Evolutionary conservation across 73 alveolate genomes (phyloP).

Genomic region (Paraurostyla sp.): DNA sequence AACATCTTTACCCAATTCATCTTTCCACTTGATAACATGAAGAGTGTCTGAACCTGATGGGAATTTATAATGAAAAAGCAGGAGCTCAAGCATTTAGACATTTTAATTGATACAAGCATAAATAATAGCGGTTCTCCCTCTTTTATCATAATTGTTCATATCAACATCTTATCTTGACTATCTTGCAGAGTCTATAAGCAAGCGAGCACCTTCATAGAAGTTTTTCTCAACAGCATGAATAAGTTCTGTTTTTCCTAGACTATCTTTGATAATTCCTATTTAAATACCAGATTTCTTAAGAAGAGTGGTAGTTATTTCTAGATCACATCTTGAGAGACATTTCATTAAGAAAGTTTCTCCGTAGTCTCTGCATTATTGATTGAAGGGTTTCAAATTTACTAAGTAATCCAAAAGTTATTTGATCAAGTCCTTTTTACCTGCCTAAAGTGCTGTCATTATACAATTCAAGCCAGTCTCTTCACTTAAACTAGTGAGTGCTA

Average conservation of each 20-base stretch:
- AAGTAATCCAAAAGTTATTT: not conserved
- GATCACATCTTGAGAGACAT: not conserved
- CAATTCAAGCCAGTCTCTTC: conserved; percentile 40
- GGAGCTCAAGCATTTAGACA: not conserved
- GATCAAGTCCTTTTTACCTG: conserved; percentile 2
- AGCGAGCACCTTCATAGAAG: not conserved
- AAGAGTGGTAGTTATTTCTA: not conserved
- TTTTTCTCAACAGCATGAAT: conserved; percentile 24
- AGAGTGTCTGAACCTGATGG: not conserved
- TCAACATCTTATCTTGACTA: not conserved
- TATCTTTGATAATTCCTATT: not conserved
- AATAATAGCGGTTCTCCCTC: conserved; percentile 40
- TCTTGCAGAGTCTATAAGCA: not conserved
- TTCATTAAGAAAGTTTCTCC: conserved; percentile 21
- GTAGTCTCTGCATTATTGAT: conserved; percentile 15
- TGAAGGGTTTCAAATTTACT: not conserved
- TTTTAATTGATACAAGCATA: conserved; percentile 9
- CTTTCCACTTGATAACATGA: conserved; percentile 37
- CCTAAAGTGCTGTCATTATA: conserved; percentile 15
- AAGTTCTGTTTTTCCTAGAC: conserved; percentile 4
- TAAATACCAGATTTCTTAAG: not conserved
- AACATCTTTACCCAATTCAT: conserved; percentile 28
- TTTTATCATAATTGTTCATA: conserved; percentile 36
- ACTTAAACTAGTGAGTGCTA: not conserved
- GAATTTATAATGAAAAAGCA: conserved; percentile 17